These are phyloP conservation scores for Cucurbita moschata DNA, from an alignment of 306 rosid genomes.

Conservation along the genomic window DNA sequence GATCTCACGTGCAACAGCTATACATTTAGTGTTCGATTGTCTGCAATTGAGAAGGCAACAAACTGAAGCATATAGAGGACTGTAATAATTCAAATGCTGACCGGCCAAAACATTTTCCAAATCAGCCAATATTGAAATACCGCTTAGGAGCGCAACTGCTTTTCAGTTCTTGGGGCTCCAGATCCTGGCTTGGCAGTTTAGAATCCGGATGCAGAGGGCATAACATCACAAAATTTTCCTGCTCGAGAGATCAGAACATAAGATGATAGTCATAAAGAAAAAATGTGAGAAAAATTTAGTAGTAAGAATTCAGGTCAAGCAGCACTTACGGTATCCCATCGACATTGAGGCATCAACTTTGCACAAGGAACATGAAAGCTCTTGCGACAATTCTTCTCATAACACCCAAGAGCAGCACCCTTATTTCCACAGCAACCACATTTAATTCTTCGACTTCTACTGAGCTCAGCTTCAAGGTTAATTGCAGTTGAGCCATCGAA, in stretches of 20 bases:
- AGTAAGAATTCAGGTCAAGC: background rate
- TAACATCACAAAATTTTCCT: slow-evolving; percentile 81
- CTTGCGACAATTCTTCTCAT: slow-evolving; percentile 66
- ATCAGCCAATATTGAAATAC: slow-evolving; percentile 10
- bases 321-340: slow-evolving; percentile 66
- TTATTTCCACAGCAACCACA: slow-evolving; percentile 73
- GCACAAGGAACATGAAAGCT: slow-evolving; percentile 92
- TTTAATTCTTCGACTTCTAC: slow-evolving; percentile 72
- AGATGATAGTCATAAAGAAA: background rate
- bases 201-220: slow-evolving; percentile 69
- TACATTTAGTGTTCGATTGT: slow-evolving; percentile 1
- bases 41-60: slow-evolving; percentile 14
- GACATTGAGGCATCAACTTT: slow-evolving; percentile 61
- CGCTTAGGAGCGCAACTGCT: slow-evolving; percentile 19
- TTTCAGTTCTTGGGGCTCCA: slow-evolving; percentile 29
- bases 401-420: slow-evolving; percentile 93
- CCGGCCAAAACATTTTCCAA: background rate
- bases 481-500: slow-evolving; percentile 54
- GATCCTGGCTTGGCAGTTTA: slow-evolving; percentile 44
- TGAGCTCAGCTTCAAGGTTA: slow-evolving; percentile 78
- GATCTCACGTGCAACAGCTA: slow-evolving; percentile 17
- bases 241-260: slow-evolving; percentile 6
- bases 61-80: background rate
- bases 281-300: background rate
- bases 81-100: background rate